Evolutionary conservation across 75 land plant genomes (phyloP), one percentile per base, ranked within the genome.

Genomic region (Sequoia sempervirens): DNA sequence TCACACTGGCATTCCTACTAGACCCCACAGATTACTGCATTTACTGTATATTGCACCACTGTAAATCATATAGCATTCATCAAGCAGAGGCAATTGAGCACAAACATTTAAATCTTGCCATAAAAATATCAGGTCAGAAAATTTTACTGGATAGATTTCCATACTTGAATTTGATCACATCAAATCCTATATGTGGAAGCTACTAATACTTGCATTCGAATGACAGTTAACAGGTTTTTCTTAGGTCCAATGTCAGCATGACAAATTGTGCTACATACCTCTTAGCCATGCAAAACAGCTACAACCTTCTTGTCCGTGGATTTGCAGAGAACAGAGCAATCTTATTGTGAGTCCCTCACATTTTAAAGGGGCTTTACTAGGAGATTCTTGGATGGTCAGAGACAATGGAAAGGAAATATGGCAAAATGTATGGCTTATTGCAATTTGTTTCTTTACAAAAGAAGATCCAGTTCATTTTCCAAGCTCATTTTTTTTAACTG

Each of bases 201-300:
- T 37, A 75, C 78, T 75, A 75, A 75, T 75, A 75, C 78, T 75
- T 1, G 78, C 17, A 75, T 5, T 75, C 38, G 45, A 40, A 75
- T 40, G 43, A 20, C n/a, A 23, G n/a, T 61, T 61, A 61, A 61
- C 66, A 61, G 66, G n/a, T 61, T 61, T 61, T 61, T 20, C 66
- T 58, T 58, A 28, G 5, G n/a, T 61, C 66, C 9, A 6, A 61
- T 61, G 26, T 61, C 66, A 23, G 66, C n/a, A 23, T 20, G 28
- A 20, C 61, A 56, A 56, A 56, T 20, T 17, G 61, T 56, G 61
- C 20, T 56, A 56, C 20, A 61, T 61, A 23, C n/a, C n/a, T 23
- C 26, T 61, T 61, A 61, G 66, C 66, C 8, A 26, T 61, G 66
- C n/a, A 61, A 54, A 61, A 61, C n/a, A 20, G n/a, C n/a, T 20